These are phyloP conservation scores for Exophiala alcalophila DNA, from an alignment of 2,329 filamentous ascomycete species.

Conservation along the genomic window DNA sequence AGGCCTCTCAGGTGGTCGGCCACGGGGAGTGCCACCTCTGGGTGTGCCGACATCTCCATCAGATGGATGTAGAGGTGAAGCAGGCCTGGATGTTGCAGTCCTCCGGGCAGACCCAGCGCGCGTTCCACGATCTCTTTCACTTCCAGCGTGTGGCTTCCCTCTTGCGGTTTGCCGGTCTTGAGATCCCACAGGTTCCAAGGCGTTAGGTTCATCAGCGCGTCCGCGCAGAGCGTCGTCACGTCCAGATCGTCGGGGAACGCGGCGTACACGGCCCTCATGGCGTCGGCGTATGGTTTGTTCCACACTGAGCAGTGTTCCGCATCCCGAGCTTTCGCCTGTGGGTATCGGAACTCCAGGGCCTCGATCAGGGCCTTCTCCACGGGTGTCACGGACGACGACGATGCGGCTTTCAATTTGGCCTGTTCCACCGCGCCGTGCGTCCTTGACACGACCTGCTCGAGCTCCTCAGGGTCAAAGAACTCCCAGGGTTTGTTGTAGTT, in stretches of 20 bases:
- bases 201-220: slow-evolving; percentile 63
- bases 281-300: slow-evolving; percentile 60
- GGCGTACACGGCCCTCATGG: slow-evolving; percentile 57
- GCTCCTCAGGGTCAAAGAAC: slow-evolving; percentile 62
- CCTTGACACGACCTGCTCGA: slow-evolving; percentile 43
- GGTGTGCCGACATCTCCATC: slow-evolving; percentile 70
- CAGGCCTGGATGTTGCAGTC: slow-evolving; percentile 62
- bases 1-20: slow-evolving; percentile 63
- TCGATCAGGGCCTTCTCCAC: slow-evolving; percentile 62
- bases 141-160: slow-evolving; percentile 57
- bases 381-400: slow-evolving; percentile 41
- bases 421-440: slow-evolving; percentile 30
- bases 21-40: slow-evolving; percentile 59
- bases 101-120: slow-evolving; percentile 52
- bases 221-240: slow-evolving; percentile 61
- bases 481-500: slow-evolving; percentile 81
- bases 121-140: slow-evolving; percentile 58
- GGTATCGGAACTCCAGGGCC: slow-evolving; percentile 63
- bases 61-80: slow-evolving; percentile 75
- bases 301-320: slow-evolving; percentile 52
- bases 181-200: slow-evolving; percentile 66
- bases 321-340: slow-evolving; percentile 48
- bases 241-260: slow-evolving; percentile 58
- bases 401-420: slow-evolving; percentile 44
- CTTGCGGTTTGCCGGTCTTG: slow-evolving; percentile 54